Evolutionary conservation across 2,329 filamentous ascomycete genomes (phyloP).

Genomic region (Monilinia fructicola): DNA sequence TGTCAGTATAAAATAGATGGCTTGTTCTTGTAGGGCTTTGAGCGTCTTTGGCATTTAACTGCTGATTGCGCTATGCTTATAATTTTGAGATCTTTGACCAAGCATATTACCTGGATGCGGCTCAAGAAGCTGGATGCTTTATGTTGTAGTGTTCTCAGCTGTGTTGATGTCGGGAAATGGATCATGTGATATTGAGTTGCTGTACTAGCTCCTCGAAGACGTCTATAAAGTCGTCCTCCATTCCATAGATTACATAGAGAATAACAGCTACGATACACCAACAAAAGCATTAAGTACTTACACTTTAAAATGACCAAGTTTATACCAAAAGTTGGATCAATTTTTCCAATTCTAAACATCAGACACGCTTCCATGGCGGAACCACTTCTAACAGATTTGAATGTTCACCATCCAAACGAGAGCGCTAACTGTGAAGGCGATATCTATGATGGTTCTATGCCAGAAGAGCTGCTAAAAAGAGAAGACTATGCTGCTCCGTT

Average conservation of each 20-base stretch:
- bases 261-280: too few species aligned
- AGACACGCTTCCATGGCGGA: neutral
- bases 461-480: conserved; percentile 17
- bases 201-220: too few species aligned
- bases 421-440: neutral
- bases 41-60: neutral
- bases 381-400: neutral
- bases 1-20: too few species aligned
- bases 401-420: neutral
- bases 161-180: too few species aligned
- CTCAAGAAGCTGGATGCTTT: neutral
- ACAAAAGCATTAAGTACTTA: too few species aligned
- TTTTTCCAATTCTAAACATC: neutral
- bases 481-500: neutral
- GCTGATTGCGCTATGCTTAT: neutral
- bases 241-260: too few species aligned
- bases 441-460: conserved; percentile 16
- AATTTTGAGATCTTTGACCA: neutral
- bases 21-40: neutral
- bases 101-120: neutral
- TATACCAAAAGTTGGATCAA: too few species aligned
- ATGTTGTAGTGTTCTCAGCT: neutral
- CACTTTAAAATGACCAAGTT: too few species aligned
- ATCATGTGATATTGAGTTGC: too few species aligned
- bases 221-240: too few species aligned